These are phyloP conservation scores for Starmerella roubikii DNA, from an alignment of 805 yeast species.

Conservation along the genomic window DNA sequence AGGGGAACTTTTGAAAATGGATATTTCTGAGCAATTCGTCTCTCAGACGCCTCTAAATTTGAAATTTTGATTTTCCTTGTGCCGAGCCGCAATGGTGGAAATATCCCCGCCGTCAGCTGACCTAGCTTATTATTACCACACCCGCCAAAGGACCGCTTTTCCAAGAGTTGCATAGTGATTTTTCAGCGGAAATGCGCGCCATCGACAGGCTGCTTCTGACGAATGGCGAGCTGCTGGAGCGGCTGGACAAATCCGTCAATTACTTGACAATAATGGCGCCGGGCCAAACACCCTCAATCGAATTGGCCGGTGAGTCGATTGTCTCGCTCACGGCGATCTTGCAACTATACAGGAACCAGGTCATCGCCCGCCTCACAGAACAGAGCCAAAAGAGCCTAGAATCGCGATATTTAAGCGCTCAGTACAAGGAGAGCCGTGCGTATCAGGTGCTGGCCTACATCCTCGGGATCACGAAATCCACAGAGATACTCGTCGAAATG, in stretches of 20 bases:
- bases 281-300: constrained; percentile 30
- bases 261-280: constrained; percentile 28
- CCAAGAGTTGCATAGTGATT: too few relatives aligned
- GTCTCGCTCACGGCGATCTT: constrained; percentile 26
- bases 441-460: constrained; percentile 24
- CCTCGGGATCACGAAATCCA: constrained; percentile 24
- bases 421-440: constrained; percentile 8
- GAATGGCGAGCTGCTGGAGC: constrained; percentile 28
- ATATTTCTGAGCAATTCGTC: too few relatives aligned
- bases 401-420: constrained; percentile 13
- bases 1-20: too few relatives aligned
- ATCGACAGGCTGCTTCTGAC: constrained; percentile 26
- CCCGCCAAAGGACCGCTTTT: too few relatives aligned
- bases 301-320: constrained; percentile 27
- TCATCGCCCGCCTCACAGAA: constrained; percentile 23
- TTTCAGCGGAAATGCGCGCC: background rate
- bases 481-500: constrained; percentile 30
- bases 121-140: too few relatives aligned
- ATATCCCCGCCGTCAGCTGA: too few relatives aligned
- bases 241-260: constrained; percentile 27
- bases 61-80: too few relatives aligned
- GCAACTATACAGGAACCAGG: constrained; percentile 28
- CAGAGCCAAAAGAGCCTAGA: constrained; percentile 8
- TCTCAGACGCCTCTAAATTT: too few relatives aligned
- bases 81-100: too few relatives aligned